A percentile compares a stretch with the other conserved stretches of the same genome.
These are phyloP conservation scores for Telfairia occidentalis DNA, from an alignment of 331 rosid species.

Conservation along the genomic window DNA sequence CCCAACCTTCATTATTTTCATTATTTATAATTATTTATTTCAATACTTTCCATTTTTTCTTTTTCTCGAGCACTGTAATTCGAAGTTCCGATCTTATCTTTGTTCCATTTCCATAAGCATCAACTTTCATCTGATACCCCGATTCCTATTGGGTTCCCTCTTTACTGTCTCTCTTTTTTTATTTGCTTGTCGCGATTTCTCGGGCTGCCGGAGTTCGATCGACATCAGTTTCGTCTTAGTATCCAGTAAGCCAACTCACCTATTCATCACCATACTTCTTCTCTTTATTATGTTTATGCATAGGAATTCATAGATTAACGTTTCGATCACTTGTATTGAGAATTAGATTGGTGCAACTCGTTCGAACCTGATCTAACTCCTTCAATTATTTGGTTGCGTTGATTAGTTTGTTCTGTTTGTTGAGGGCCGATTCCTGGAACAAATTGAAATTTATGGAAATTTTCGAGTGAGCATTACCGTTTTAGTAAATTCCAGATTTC, in stretches of 20 bases:
- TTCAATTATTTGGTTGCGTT: neutral
- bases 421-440: neutral
- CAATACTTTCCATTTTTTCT: neutral
- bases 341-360: neutral
- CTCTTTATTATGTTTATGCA: neutral
- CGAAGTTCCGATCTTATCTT: slow-evolving; percentile 9
- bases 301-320: neutral
- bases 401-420: neutral
- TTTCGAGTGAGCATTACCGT: neutral
- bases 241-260: neutral
- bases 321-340: neutral
- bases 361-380: neutral
- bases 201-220: slow-evolving; percentile 7
- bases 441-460: neutral
- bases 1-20: neutral
- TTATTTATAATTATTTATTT: neutral
- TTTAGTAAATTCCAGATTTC: neutral
- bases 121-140: neutral
- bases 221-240: neutral
- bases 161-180: neutral
- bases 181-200: neutral
- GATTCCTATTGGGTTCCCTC: no score
- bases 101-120: neutral
- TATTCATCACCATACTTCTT: neutral
- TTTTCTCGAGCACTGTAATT: neutral